Evolutionary conservation across 2,329 filamentous ascomycete species (phyloP), one percentile per base, ranked within the genome.

Genomic region (Cyphellophora attinorum): DNA sequence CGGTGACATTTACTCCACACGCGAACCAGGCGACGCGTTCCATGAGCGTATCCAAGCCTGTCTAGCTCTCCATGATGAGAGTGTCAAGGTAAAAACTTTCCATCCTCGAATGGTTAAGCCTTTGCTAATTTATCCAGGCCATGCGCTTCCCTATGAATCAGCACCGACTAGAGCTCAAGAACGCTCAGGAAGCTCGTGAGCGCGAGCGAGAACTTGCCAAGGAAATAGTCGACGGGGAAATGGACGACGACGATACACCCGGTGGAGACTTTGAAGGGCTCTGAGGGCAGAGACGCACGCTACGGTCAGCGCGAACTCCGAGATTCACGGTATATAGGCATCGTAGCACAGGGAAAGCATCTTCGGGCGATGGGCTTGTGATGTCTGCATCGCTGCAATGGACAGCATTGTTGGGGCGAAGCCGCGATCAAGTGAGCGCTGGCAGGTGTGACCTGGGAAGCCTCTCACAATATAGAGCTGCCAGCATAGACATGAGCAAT

Each of bases 81-180:
- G 89, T 55, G 88, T 98, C 53, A 96, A 94, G 83, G 84, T 88
- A 70, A 54, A 67, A 55, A 38, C 31, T 28, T 21, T 19, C 27
- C 25, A 19, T n/a, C 16, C 19, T 33, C 11, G 11, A 5, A 35
- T 33, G 19, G 19, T 19, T 6, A 11, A 15, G 14, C 13, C 15
- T 16, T 16, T 27, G 3, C 6, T 21, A 31, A 10, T 35, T 13
- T 16, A 36, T 29, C 29, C 40, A 89, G 84, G 89, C 91, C 16
- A 98, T 98, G 91, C 79, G 91, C 36, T 98, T 96, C 64, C 91
- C 91, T 2, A 96, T 96, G 89, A 95, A 98, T 67, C 91, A 96
- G 62, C 91, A 98, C 63, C 78, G 91, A 12, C 71, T 96, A 37
- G 91, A 98, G 63, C 73, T 98, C 37, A 96, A 95, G 74, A 96